Evolutionary conservation across 2,329 filamentous ascomycete species (phyloP).

Genomic region (Epicoccum nigrum): DNA sequence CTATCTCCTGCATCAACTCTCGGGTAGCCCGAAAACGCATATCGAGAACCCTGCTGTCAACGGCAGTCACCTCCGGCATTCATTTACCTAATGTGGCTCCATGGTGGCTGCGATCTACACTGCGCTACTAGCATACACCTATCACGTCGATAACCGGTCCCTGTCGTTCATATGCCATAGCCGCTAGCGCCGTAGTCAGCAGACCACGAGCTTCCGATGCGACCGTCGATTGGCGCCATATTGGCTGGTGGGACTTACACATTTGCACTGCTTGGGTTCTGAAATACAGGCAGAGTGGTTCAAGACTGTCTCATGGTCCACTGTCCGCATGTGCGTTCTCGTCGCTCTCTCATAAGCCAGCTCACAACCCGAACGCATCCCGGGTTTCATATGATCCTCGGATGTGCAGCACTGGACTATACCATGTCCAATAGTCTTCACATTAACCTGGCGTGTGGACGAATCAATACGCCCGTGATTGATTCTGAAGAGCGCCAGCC

Average conservation of each 20-base stretch:
- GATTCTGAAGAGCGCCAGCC: neutral
- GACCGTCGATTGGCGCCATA: slow-evolving; percentile 10
- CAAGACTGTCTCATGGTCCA: neutral
- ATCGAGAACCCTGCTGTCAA: neutral
- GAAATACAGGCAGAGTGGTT: neutral
- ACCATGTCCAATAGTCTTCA: neutral
- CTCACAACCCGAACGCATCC: neutral
- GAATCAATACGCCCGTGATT: neutral
- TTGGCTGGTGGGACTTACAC: neutral
- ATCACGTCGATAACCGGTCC: slow-evolving; percentile 5
- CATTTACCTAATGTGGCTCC: neutral
- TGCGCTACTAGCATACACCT: slow-evolving; percentile 11
- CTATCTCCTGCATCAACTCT: neutral
- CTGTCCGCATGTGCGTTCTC: neutral
- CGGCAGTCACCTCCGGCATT: neutral
- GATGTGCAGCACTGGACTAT: neutral
- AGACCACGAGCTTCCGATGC: slow-evolving; percentile 4
- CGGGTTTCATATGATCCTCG: neutral
- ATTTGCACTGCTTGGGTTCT: neutral
- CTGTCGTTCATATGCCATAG: slow-evolving; percentile 5
- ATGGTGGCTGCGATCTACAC: slow-evolving; percentile 10
- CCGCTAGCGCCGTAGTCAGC: slow-evolving; percentile 7
- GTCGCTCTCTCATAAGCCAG: slow-evolving; percentile 4
- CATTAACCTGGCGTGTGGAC: neutral
- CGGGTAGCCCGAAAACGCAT: slow-evolving; percentile 1